A percentile compares a stretch with the other conserved stretches of the same genome.
These are phyloP conservation scores for Narthecium ossifragum DNA, from an alignment of 106 monocot genomes.

Conservation along the genomic window DNA sequence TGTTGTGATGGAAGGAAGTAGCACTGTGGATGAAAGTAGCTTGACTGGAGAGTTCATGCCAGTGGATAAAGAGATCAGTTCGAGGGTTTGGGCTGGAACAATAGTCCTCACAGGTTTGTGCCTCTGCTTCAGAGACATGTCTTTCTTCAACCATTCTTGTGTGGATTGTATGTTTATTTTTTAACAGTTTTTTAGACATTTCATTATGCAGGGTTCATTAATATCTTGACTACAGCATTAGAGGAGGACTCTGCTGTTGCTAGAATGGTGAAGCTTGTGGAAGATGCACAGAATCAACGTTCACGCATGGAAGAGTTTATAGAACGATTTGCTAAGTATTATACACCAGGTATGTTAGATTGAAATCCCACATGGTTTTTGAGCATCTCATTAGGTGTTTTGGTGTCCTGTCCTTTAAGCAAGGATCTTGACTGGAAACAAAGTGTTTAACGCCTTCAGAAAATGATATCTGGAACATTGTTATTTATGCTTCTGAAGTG, in stretches of 20 bases:
- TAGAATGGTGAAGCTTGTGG: slow-evolving; percentile 16
- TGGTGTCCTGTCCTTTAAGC: too few relatives aligned
- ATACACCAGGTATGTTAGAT: slow-evolving; percentile 5
- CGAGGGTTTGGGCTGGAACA: slow-evolving; percentile 5
- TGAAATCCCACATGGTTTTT: too few relatives aligned
- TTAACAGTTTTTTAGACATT: too few relatives aligned
- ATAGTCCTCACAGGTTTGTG: slow-evolving; percentile 1
- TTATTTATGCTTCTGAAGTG: too few relatives aligned
- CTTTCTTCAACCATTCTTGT: too few relatives aligned
- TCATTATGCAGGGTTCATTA: slow-evolving; percentile 7
- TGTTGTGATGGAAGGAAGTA: not conserved
- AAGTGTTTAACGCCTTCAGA: too few relatives aligned
- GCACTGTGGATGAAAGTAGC: slow-evolving; percentile 8
- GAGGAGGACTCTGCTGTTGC: slow-evolving; percentile 13
- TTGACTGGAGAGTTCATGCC: slow-evolving; percentile 13
- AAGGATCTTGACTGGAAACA: too few relatives aligned
- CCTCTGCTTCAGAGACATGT: too few relatives aligned
- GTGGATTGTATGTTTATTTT: too few relatives aligned
- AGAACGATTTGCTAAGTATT: slow-evolving; percentile 11
- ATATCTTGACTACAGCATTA: not conserved
- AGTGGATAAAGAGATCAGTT: slow-evolving; percentile 4
- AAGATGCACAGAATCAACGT: slow-evolving; percentile 11
- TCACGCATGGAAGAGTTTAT: slow-evolving; percentile 8
- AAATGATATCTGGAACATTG: too few relatives aligned
- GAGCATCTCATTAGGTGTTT: too few relatives aligned